Percentiles rank a stretch among this genome's conserved stretches.
Conservation (phyloP, 805 yeast genomes). For the Monosporozyma servazzii region DNA sequence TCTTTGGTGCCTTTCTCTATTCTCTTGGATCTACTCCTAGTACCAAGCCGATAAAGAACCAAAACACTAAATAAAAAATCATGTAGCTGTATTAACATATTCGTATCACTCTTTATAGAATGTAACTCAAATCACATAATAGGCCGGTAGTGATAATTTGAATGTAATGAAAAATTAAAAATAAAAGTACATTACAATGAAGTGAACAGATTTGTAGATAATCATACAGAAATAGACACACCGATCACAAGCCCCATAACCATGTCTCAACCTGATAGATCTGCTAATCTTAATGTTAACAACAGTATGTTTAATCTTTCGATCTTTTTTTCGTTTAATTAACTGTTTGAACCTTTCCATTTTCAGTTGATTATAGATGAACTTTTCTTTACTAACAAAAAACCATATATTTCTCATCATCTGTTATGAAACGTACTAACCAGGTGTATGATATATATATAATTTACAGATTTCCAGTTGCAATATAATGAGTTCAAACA, state of each 20-base stretch:
- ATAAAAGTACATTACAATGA: not conserved
- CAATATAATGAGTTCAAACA: conserved; percentile 46
- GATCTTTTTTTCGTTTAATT: not conserved
- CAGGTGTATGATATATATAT: not conserved
- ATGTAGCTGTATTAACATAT: no score
- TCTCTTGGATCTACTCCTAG: conserved; percentile 8
- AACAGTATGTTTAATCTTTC: not conserved
- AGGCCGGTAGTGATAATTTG: not conserved
- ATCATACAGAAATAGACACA: not conserved
- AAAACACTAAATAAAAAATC: not conserved
- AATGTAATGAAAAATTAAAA: not conserved
- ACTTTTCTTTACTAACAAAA: conserved; percentile 5
- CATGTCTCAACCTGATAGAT: not conserved
- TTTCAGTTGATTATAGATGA: no score
- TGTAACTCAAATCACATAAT: not conserved
- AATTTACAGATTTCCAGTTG: conserved; percentile 33
- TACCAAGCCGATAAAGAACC: not conserved
- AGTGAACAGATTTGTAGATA: not conserved
- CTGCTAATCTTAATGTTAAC: not conserved
- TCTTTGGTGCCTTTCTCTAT: conserved; percentile 47
- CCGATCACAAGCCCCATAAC: not conserved
- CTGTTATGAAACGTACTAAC: no score
- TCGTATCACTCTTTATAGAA: not conserved
- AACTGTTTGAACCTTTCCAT: not conserved
- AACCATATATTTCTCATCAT: not conserved